phyloP scores from a whole-genome alignment of 345 rosid genomes.

The Bruguiera gymnorhiza region DNA sequence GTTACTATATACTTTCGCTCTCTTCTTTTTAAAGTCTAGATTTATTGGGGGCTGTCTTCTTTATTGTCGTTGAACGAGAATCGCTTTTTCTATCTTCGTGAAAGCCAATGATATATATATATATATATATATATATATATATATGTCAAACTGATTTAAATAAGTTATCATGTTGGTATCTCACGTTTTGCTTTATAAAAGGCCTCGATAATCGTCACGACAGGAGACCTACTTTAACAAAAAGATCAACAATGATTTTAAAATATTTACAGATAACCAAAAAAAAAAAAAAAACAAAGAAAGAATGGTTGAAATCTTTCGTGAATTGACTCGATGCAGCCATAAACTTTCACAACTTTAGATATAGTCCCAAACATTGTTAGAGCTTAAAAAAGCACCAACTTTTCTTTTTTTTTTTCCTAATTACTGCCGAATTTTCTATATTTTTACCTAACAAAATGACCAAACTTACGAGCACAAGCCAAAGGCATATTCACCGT shows the following conservation, averaged over 20 bases:
- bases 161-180: slow-evolving; percentile 45
- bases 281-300: no score
- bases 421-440: no score
- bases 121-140: neutral
- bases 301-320: no score
- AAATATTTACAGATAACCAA: no score
- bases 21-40: slow-evolving; percentile 26
- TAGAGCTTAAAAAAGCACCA: no score
- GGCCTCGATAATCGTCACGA: slow-evolving; percentile 7
- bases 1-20: neutral
- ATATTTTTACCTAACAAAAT: no score
- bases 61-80: slow-evolving; percentile 24
- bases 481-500: no score
- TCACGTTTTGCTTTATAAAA: slow-evolving; percentile 31
- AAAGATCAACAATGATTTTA: slow-evolving; percentile 3
- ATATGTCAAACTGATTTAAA: slow-evolving; percentile 28
- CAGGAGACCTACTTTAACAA: slow-evolving; percentile 16
- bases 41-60: slow-evolving; percentile 17
- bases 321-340: no score
- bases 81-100: slow-evolving; percentile 16
- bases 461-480: no score
- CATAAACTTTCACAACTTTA: no score
- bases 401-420: no score
- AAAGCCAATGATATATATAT: slow-evolving; percentile 19
- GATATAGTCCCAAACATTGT: no score